These are phyloP conservation scores for Ogataea kodamae DNA, from an alignment of 805 yeast genomes.

Conservation along the genomic window DNA sequence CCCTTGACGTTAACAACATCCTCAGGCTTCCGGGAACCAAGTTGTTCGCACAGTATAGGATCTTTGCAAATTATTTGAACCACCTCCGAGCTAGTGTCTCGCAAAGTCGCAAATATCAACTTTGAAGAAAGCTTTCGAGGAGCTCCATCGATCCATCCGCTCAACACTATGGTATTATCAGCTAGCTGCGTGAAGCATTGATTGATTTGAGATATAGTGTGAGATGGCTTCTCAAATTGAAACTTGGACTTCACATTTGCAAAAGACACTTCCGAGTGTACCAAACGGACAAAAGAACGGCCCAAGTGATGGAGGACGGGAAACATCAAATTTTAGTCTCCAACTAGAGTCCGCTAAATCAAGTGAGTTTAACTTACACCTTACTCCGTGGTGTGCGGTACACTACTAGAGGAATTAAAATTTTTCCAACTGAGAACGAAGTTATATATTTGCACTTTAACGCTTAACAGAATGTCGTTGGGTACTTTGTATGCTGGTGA, in stretches of 20 bases:
- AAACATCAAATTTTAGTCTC: conserved; percentile 1
- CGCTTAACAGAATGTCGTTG: conserved; percentile 29
- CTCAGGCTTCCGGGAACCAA: conserved; percentile 59
- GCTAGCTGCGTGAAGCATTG: conserved; percentile 6
- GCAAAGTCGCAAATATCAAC: conserved; percentile 65
- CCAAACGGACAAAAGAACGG: conserved; percentile 1
- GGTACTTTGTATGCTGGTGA: conserved; percentile 34
- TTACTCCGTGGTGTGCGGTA: conserved; percentile 6
- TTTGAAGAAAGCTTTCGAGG: conserved; percentile 66
- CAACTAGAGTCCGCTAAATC: neutral
- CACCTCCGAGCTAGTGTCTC: conserved; percentile 68
- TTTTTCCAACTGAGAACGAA: conserved; percentile 8
- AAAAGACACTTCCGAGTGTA: conserved; percentile 19
- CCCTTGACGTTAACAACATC: conserved; percentile 74
- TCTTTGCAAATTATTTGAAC: conserved; percentile 55
- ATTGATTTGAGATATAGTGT: conserved; percentile 25
- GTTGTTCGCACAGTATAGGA: conserved; percentile 32
- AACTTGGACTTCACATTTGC: conserved; percentile 25
- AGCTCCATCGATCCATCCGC: conserved; percentile 82
- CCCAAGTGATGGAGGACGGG: conserved; percentile 5
- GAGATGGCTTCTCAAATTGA: conserved; percentile 28
- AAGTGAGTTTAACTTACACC: conserved; percentile 3
- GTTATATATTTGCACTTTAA: conserved; percentile 6
- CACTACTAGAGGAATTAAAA: conserved; percentile 9
- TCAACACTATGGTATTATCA: conserved; percentile 42